Conservation (phyloP, 2,329 filamentous ascomycete genomes). For the Leptographium flavum region DNA sequence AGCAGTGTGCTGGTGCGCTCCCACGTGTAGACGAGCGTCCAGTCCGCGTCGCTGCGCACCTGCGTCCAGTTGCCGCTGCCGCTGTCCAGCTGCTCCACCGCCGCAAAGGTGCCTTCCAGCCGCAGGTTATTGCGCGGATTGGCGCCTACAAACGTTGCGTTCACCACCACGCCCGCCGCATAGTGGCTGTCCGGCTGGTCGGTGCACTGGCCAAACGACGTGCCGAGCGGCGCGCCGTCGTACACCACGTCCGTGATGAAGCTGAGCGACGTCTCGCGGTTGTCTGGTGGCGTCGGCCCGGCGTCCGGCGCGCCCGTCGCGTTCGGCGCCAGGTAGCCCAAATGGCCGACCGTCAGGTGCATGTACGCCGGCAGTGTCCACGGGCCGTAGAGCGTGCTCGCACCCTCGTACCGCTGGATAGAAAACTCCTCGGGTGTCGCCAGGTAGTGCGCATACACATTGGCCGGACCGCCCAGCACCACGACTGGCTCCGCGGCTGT, state of each 20-base stretch:
- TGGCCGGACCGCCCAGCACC: constrained; percentile 76
- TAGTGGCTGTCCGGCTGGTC: constrained; percentile 38
- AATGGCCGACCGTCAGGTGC: constrained; percentile 62
- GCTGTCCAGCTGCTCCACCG: constrained; percentile 49
- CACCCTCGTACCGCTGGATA: constrained; percentile 69
- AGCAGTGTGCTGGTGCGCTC: constrained; percentile 53
- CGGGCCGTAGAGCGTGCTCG: constrained; percentile 74
- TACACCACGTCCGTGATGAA: constrained; percentile 71
- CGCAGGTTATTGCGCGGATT: constrained; percentile 80
- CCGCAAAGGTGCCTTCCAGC: constrained; percentile 62
- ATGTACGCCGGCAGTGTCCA: constrained; percentile 78
- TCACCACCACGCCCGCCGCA: constrained; percentile 41
- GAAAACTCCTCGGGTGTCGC: constrained; percentile 65
- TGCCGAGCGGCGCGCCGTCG: constrained; percentile 52
- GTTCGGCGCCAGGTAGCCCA: constrained; percentile 47
- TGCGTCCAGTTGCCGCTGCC: constrained; percentile 38
- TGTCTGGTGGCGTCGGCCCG: constrained; percentile 61
- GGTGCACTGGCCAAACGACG: constrained; percentile 51
- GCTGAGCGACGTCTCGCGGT: constrained; percentile 57
- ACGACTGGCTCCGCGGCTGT: constrained; percentile 48
- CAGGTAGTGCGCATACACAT: constrained; percentile 79
- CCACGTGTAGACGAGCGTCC: constrained; percentile 73
- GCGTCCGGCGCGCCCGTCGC: constrained; percentile 26
- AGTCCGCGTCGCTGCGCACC: constrained; percentile 66
- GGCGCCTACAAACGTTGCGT: constrained; percentile 63